A percentile compares a stretch with the other conserved stretches of the same genome.
These are phyloP conservation scores for Glaciozyma martinii DNA, from an alignment of 768 basidiomycete genomes.

Conservation along the genomic window DNA sequence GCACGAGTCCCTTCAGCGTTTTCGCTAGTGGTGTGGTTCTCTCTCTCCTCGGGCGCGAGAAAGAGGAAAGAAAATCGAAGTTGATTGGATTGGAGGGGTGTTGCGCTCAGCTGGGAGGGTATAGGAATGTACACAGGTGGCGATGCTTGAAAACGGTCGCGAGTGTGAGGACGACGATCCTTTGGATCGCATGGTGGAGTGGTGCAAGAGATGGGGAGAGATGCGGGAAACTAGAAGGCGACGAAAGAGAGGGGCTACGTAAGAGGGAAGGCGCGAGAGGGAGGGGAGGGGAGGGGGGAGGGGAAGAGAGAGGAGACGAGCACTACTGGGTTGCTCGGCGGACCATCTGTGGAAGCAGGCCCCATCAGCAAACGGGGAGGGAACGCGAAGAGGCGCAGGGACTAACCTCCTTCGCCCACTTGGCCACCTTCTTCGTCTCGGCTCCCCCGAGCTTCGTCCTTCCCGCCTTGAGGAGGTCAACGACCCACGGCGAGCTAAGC, in stretches of 20 bases:
- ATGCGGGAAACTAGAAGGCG: neutral
- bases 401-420: slow-evolving; percentile 83
- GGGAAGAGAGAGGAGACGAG: too few relatives aligned
- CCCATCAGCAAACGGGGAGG: neutral
- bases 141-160: slow-evolving; percentile 5
- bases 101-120: neutral
- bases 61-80: neutral
- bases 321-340: slow-evolving; percentile 24
- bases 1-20: neutral
- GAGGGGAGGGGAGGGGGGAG: neutral
- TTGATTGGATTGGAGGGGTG: neutral
- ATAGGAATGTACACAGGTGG: neutral
- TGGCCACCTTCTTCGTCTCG: slow-evolving; percentile 79
- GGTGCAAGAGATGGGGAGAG: neutral
- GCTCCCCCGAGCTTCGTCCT: slow-evolving; percentile 53
- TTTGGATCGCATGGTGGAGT: slow-evolving; percentile 2
- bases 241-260: neutral
- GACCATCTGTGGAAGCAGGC: slow-evolving; percentile 19
- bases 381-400: neutral
- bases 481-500: slow-evolving; percentile 66
- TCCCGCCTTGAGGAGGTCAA: slow-evolving; percentile 65
- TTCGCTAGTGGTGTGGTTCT: too few relatives aligned
- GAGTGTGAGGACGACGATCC: neutral
- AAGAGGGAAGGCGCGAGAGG: neutral
- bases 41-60: neutral